Evolutionary conservation across 73 alveolate species (phyloP).

Genomic region (Effrenium voratum): DNA sequence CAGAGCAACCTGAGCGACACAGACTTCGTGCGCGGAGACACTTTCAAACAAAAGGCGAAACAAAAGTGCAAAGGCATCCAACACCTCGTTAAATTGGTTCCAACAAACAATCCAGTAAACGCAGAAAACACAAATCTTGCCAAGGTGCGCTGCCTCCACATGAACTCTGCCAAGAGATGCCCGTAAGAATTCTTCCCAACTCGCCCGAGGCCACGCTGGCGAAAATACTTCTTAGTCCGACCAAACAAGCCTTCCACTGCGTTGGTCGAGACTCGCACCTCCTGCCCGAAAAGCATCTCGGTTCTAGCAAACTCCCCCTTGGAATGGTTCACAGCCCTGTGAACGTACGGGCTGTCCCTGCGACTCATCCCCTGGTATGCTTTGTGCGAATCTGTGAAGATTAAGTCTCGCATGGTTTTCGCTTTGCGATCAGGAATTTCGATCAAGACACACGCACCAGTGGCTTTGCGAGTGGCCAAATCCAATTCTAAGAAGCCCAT

Average conservation of each 20-base stretch:
- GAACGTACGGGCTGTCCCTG: background rate
- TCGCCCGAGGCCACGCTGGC: background rate
- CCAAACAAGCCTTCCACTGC: slow-evolving; percentile 8
- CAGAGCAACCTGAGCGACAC: background rate
- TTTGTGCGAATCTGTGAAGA: slow-evolving; percentile 16
- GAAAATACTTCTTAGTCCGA: background rate
- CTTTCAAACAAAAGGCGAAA: background rate
- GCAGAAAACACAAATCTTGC: background rate
- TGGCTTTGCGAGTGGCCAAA: background rate
- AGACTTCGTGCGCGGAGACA: background rate
- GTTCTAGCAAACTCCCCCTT: background rate
- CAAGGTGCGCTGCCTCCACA: background rate
- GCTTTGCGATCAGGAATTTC: background rate
- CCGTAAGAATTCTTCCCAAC: too few species aligned
- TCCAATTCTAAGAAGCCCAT: slow-evolving; percentile 47
- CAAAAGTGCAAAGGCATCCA: background rate
- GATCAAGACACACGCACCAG: background rate
- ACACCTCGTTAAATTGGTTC: background rate
- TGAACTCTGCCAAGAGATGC: background rate
- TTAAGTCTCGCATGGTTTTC: background rate
- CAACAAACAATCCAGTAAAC: background rate
- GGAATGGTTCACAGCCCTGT: background rate
- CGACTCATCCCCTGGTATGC: background rate
- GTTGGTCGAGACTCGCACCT: background rate
- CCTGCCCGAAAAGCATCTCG: slow-evolving; percentile 16